phyloP scores from a whole-genome alignment of 2,329 filamentous ascomycete species.

The Furcasterigmium sp. region DNA sequence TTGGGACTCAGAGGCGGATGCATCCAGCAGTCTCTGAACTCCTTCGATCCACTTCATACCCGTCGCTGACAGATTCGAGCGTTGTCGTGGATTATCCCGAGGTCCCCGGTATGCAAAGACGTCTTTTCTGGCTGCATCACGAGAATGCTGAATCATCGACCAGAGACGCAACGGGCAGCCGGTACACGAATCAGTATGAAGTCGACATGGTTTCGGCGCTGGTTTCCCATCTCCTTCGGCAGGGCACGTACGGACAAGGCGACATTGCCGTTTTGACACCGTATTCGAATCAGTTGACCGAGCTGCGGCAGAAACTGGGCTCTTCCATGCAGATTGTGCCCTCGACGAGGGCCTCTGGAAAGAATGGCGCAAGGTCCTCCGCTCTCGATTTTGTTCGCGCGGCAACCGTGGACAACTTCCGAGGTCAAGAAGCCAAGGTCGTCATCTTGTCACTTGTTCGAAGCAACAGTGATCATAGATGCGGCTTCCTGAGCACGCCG shows the following conservation, averaged over 20 bases:
- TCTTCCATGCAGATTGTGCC: conserved; percentile 53
- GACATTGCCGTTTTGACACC: conserved; percentile 70
- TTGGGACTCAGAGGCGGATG: conserved; percentile 62
- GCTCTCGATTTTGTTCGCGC: conserved; percentile 46
- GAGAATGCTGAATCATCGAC: conserved; percentile 34
- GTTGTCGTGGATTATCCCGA: conserved; percentile 33
- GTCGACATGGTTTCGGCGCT: conserved; percentile 57
- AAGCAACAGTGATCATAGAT: conserved; percentile 53
- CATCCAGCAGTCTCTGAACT: conserved; percentile 55
- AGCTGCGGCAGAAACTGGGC: conserved; percentile 39
- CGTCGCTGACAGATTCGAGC: conserved; percentile 43
- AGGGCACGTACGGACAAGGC: conserved; percentile 51
- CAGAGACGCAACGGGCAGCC: conserved; percentile 31
- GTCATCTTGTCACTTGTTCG: conserved; percentile 66
- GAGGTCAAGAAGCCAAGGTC: conserved; percentile 70
- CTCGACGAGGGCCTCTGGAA: conserved; percentile 46
- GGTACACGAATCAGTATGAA: conserved; percentile 54
- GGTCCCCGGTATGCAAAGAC: conserved; percentile 46
- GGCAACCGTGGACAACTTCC: conserved; percentile 70
- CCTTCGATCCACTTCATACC: conserved; percentile 53
- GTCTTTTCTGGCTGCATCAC: conserved; percentile 61
- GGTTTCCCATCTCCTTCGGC: conserved; percentile 59
- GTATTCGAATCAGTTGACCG: conserved; percentile 52
- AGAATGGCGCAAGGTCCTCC: conserved; percentile 11
- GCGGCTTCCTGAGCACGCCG: conserved; percentile 60